Percentiles rank a stretch among this genome's conserved stretches.
These are phyloP conservation scores for Plantago elongata DNA, from an alignment of 257 asterid species.

Conservation along the genomic window DNA sequence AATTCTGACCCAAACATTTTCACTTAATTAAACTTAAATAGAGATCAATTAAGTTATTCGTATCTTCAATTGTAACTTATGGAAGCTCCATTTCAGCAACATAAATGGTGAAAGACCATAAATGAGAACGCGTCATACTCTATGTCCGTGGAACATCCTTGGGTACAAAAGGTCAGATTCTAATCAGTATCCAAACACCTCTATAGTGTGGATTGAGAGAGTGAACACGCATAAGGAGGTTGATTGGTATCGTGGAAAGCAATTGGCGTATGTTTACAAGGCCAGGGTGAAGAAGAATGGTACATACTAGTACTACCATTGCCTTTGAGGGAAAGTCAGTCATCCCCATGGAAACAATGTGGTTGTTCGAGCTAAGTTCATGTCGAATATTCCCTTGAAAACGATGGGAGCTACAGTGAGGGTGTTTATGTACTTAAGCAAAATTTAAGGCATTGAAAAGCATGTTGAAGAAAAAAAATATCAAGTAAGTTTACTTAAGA, in stretches of 20 bases:
- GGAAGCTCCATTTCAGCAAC: background rate
- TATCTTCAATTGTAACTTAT: too few species aligned
- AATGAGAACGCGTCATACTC: constrained; percentile 55
- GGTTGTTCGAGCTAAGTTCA: constrained; percentile 65
- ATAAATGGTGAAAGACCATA: constrained; percentile 52
- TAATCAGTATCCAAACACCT: constrained; percentile 67
- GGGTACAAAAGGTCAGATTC: constrained; percentile 73
- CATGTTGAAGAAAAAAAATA: too few species aligned
- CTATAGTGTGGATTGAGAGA: constrained; percentile 61
- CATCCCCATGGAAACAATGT: constrained; percentile 74
- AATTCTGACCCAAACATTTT: too few species aligned
- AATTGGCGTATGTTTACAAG: constrained; percentile 61
- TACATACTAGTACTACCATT: constrained; percentile 51
- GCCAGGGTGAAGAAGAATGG: constrained; percentile 59
- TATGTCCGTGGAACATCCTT: constrained; percentile 66
- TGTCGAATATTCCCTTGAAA: constrained; percentile 61
- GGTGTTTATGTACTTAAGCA: constrained; percentile 15
- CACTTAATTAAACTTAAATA: too few species aligned
- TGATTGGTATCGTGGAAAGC: constrained; percentile 66
- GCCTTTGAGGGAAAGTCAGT: constrained; percentile 64
- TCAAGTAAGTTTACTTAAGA: too few species aligned
- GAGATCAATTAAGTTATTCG: too few species aligned
- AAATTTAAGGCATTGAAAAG: background rate
- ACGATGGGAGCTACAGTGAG: constrained; percentile 28
- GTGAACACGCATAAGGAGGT: constrained; percentile 70